Base-by-base conservation (phyloP, 768 basidiomycete genomes). In the Lentinula raphanica region DNA sequence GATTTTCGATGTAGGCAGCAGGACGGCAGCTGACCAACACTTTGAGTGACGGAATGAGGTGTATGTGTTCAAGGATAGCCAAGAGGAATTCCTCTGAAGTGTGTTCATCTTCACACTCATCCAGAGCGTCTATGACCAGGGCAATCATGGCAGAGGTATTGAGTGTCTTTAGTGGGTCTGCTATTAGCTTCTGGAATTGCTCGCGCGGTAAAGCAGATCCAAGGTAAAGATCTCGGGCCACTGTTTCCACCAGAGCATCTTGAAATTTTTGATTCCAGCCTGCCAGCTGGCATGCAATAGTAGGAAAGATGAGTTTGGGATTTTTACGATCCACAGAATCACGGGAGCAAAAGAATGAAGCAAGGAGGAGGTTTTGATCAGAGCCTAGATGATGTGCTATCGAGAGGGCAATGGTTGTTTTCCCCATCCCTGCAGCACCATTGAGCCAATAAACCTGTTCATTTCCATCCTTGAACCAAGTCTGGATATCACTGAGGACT, bases 351-450 rank as follows among this genome's bases (percentile, higher is more conserved):
- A 63, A 63, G 58, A 61, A 63, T 6, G 23, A 59, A 13, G 32
- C 58, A 21, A 38, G 3, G 15, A 63, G 61, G 9, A 62, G 50
- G 19, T 45, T 40, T 1, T 32, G 19, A n/a, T 59, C 25, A 9
- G 48, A 40, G 9, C 21, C 6, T 8, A 58, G 28, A 17, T 45
- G 57, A 19, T 62, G 48, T 13, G 60, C 36, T 13, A 63, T 7
- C 8, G 61, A 46, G 36, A 59, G 38, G 8, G 62, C 56, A n/a
- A 63, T 58, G 7, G 56, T 56, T 23, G 62, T 54, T 51, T 63
- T 63, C 11, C 62, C 62, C 21, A 38, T 62, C 3, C 62, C 62
- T 27, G 60, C 61, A 21, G 58, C 36, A 13, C 60, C 62, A 25
- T 42, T 54, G 9, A 63, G 49, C 62, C 60, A 63, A 27, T 42